These are phyloP conservation scores for Rhynchospora tenuis DNA, from an alignment of 176 grass and related monocot genomes.

Conservation along the genomic window DNA sequence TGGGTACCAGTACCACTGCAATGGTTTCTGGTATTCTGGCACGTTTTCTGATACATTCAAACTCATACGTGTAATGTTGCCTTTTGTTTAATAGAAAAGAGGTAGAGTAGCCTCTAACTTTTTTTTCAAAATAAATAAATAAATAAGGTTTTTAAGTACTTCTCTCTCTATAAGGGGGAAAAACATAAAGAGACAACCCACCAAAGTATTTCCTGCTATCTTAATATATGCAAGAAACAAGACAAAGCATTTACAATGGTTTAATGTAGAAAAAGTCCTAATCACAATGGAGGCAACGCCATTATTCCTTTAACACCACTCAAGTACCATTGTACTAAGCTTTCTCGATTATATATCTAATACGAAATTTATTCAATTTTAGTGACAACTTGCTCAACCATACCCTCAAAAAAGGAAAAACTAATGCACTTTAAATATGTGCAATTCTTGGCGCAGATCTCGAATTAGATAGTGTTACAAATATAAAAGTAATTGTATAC, in stretches of 20 bases:
- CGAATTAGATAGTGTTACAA: background rate
- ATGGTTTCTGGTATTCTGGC: no score
- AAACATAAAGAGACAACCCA: background rate
- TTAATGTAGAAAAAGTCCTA: background rate
- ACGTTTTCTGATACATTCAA: no score
- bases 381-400: background rate
- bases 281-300: background rate
- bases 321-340: background rate
- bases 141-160: background rate
- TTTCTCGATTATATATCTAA: background rate
- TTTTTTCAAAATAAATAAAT: no score
- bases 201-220: no score
- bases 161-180: background rate
- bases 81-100: no score
- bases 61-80: no score
- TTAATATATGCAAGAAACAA: no score
- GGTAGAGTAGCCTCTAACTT: no score
- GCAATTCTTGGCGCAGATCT: constrained; percentile 9
- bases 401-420: background rate
- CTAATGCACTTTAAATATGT: background rate
- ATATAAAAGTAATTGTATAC: background rate
- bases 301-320: background rate
- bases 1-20: no score
- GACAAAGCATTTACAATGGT: no score
- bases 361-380: background rate